Evolutionary conservation across 2,329 filamentous ascomycete species (phyloP), one percentile per base, ranked within the genome.

Genomic region (Colletotrichum euphorbiae): DNA sequence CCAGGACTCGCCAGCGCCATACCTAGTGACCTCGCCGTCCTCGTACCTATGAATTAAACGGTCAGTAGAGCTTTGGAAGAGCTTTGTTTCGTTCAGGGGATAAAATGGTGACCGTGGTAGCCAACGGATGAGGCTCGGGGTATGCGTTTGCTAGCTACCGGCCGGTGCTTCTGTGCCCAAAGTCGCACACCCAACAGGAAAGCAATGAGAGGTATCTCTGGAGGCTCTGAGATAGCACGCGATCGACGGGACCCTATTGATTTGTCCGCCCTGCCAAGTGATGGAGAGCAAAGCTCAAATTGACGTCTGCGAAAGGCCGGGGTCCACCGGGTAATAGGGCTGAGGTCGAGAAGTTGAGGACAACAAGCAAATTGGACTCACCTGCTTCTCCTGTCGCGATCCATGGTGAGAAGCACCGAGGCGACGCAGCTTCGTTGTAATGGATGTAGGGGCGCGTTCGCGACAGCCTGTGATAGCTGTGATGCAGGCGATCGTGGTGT

Each of bases 1-100:
- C 81, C 87, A 89, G 42, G 86, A 88, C 77, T 89, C 87, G 67
- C 87, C 87, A 12, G 87, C 87, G 58, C 87, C 87, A 75, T 89
- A 89, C 73, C 87, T 82, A 70, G 87, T 85, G 61, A 89, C 87
- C 77, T 89, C 87, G 50, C 87, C 87, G 71, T 89, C 87, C 71
- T 89, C 86, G 73, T 87, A 89, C 75, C 86, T 88, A 45, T 43
- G 67, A 50, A 6, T 3, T 24, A 8, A 43, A n/a, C 40, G 11
- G 58, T 71, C 45, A 65, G 48, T 8, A 54, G n/a, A 19, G 12
- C 11, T 33, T 28, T 31, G 19, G 7, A 12, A 17, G 12, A 8
- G 28, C 4, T 8, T 28, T 28, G 28, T 28, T 28, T 28, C 28
- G 28, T 28, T 28, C 7, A 8, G 1, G 28, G 28, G 28, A 28